These are phyloP conservation scores for Parascedosporium putredinis DNA, from an alignment of 2,329 filamentous ascomycete genomes.

Conservation along the genomic window DNA sequence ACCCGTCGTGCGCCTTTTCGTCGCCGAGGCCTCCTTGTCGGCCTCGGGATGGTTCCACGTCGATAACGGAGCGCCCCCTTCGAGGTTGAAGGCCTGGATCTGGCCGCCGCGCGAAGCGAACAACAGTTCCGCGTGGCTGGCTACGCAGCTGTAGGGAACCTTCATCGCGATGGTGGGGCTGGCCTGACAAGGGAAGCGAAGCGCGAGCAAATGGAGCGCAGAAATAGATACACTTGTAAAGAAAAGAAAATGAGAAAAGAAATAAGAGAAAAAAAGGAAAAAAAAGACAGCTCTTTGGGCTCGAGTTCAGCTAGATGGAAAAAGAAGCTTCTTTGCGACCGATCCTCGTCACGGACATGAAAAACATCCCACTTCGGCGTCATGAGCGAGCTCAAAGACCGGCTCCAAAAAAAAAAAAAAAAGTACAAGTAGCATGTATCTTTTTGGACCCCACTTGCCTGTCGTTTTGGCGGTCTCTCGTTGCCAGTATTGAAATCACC, in stretches of 20 bases:
- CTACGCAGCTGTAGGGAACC: constrained; percentile 57
- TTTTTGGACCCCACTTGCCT: constrained; percentile 7
- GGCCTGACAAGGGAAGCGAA: too few relatives aligned
- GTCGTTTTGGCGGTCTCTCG: too few relatives aligned
- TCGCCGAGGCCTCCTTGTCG: constrained; percentile 16
- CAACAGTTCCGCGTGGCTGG: constrained; percentile 45
- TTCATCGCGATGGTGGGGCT: too few relatives aligned
- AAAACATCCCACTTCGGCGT: not conserved
- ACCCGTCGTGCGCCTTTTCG: constrained; percentile 12
- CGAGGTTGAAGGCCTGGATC: constrained; percentile 56
- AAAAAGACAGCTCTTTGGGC: not conserved
- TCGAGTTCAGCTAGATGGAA: too few relatives aligned
- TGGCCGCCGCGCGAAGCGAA: constrained; percentile 64
- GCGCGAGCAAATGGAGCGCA: not conserved
- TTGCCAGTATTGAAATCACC: constrained; percentile 4
- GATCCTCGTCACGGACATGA: too few relatives aligned
- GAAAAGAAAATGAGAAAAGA: too few relatives aligned
- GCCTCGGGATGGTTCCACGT: constrained; percentile 47
- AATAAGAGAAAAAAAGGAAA: not conserved
- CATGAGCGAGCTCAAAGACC: not conserved
- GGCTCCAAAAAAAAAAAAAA: constrained; percentile 18
- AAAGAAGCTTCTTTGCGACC: too few relatives aligned
- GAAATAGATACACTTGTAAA: too few relatives aligned
- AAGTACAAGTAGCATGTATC: constrained; percentile 24
- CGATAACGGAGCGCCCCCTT: constrained; percentile 47